These are phyloP conservation scores for Dillenia suffruticosa DNA, from an alignment of 164 flowering plant genomes.

Conservation along the genomic window DNA sequence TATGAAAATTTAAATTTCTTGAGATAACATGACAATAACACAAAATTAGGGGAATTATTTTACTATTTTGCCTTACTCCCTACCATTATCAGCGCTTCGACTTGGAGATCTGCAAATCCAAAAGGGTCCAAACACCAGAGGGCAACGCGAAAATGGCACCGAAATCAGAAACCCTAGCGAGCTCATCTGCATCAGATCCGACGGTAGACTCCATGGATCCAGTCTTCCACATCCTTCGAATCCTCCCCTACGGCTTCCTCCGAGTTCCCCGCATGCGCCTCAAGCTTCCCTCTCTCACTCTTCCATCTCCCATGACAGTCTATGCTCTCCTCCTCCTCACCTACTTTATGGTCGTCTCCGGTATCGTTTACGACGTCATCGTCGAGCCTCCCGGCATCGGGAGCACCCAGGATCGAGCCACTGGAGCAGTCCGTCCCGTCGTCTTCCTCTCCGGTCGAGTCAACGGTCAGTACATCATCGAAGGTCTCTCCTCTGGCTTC, in stretches of 20 bases:
- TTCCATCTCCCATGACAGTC: constrained; percentile 83
- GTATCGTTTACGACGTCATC: constrained; percentile 94
- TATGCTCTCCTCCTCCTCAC: constrained; percentile 71
- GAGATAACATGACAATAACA: too few relatives aligned
- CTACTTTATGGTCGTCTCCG: constrained; percentile 95
- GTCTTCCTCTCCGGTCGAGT: constrained; percentile 89
- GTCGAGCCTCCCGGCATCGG: constrained; percentile 99
- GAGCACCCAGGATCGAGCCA: constrained; percentile 69
- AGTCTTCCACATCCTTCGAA: constrained; percentile 43
- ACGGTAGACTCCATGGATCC: constrained; percentile 49
- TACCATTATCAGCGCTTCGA: too few relatives aligned
- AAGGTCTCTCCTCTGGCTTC: constrained; percentile 93
- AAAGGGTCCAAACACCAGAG: too few relatives aligned
- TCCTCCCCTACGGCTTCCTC: constrained; percentile 76
- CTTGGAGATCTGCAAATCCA: too few relatives aligned
- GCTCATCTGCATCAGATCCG: background rate
- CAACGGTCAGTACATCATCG: constrained; percentile 98
- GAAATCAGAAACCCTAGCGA: constrained; percentile 12
- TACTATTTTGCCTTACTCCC: too few relatives aligned
- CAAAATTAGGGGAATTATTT: too few relatives aligned
- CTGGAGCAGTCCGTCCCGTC: constrained; percentile 83
- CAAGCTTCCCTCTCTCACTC: constrained; percentile 76
- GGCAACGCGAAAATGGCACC: constrained; percentile 5
- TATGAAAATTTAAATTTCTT: too few relatives aligned
- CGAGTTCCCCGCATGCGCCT: constrained; percentile 85